Base-by-base conservation (phyloP, 1,139 yeast genomes). In the Nematodospora anomalae region DNA sequence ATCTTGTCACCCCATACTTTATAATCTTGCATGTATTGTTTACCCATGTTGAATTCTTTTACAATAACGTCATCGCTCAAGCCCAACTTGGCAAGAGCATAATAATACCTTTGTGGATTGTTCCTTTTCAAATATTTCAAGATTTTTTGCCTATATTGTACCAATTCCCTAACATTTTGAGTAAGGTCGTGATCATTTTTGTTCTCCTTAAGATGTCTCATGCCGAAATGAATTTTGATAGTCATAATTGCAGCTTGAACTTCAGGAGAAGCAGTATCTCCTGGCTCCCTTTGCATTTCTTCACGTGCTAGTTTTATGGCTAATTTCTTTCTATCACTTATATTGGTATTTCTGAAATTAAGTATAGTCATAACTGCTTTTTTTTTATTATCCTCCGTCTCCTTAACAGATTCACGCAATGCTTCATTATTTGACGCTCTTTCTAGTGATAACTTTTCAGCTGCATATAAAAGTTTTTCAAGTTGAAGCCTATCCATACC, bases 221-320 rank as follows among this genome's bases (percentile, higher is more conserved):
- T 87, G 41, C 87, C 71, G 49, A 78, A 82, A 47, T 84, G 88
- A 48, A 92, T 87, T 52, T 79, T 79, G 38, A 87, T 82, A 1
- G 97, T 88, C 64, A 83, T 66, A 21, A 87, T 76, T 2, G 97
- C 97, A 1, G 97, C 96, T 60, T 90, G 97, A 20, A 89, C 97
- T 63, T 90, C 97, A 34, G 96, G 80, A 1, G 96, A 86, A 1
- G 95, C 97, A 0, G 97, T 87, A 57, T 92, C 97, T 35, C 96
- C 96, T 34, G 82, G 88, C 45, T 76, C 74, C 53, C 96, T 75
- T 49, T 79, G 80, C 59, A 92, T 89, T 62, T 89, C 97, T 48
- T 75, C 65, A 37, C 79, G 74, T 1, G 97, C 96, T 40, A 83
- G 60, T 35, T 63, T 61, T 6, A 79, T 66, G 15, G 90, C 87